Base-by-base conservation (phyloP, 441 rosid species). In the Populus trichocarpa region DNA sequence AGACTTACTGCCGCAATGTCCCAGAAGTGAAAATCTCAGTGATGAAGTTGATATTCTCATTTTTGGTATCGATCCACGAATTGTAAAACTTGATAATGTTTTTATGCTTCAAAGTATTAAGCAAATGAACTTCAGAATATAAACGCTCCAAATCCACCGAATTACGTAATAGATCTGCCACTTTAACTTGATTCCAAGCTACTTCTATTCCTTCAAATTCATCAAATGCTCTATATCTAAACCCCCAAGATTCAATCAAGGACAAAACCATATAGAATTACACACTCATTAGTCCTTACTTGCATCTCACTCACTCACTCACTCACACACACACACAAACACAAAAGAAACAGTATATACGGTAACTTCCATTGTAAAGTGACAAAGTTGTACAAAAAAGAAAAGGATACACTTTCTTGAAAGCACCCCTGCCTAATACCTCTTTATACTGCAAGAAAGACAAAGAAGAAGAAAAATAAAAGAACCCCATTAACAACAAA, bases 11-110 rank as follows among this genome's bases (percentile, higher is more conserved):
- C 80, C 94, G 85, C 81, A 93, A 83, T 78, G 87, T 89, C 79
- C 96, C 96, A 10, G 97, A 93, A 80, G 93, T 90, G 82, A 90
- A 93, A 46, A 91, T 83, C 87, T 93, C 97, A 4, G 97, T 93
- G 79, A 91, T 91, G 87, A 91, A 88, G 86, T 93, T 93, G 78
- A 93, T 89, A 68, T 88, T 88, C 80, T 82, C 87, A 83, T 84
- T 84, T 71, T 78, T 78, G 73, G 89, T 85, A 72, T 93, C 97
- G 50, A 90, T 89, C 97, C 97, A 93, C 12, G 90, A 93, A 79
- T 85, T 77, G 68, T 81, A 91, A 79, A 89, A 89, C 82, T 86
- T 93, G 78, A 93, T 87, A 33, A 93, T 89, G 78, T 91, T 89
- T 69, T 84, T 89, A 74, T 93, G 96, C 80, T 87, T 91, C 78